phyloP scores from a whole-genome alignment of 768 basidiomycete species.

The Naganishia randhawae region DNA sequence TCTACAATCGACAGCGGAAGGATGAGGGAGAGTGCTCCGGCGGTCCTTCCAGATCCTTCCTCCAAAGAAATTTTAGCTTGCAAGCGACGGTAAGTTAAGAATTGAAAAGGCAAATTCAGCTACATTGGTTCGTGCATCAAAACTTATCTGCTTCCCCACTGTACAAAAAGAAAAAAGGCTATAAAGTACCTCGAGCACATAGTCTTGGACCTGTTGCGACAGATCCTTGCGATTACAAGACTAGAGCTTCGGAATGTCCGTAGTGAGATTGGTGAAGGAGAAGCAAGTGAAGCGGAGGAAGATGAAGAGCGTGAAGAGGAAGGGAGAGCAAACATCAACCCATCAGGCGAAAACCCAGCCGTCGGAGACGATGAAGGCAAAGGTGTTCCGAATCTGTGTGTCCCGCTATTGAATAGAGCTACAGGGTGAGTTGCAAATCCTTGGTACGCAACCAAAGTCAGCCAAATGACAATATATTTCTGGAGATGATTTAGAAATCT shows the following conservation, averaged over 20 bases:
- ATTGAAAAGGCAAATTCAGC: neutral
- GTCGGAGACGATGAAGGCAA: neutral
- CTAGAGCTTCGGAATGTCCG: neutral
- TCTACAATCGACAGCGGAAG: constrained; percentile 6
- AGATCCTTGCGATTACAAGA: neutral
- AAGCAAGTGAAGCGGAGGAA: neutral
- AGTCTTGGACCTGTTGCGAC: neutral
- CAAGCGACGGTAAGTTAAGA: neutral
- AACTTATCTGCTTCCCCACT: neutral
- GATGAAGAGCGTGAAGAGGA: neutral
- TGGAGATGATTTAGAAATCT: neutral
- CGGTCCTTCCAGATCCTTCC: neutral
- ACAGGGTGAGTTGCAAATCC: neutral
- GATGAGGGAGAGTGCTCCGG: neutral
- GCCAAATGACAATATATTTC: neutral
- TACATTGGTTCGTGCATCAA: neutral
- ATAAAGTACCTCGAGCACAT: constrained; percentile 20
- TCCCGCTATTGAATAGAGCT: constrained; percentile 8
- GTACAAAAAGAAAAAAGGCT: neutral
- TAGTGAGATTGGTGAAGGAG: neutral
- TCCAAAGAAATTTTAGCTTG: neutral
- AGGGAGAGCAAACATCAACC: neutral
- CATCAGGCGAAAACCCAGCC: neutral
- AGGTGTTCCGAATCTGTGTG: neutral
- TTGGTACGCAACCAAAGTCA: neutral